Evolutionary conservation across 75 land plant genomes (phyloP).

Genomic region (Larix kaempferi): DNA sequence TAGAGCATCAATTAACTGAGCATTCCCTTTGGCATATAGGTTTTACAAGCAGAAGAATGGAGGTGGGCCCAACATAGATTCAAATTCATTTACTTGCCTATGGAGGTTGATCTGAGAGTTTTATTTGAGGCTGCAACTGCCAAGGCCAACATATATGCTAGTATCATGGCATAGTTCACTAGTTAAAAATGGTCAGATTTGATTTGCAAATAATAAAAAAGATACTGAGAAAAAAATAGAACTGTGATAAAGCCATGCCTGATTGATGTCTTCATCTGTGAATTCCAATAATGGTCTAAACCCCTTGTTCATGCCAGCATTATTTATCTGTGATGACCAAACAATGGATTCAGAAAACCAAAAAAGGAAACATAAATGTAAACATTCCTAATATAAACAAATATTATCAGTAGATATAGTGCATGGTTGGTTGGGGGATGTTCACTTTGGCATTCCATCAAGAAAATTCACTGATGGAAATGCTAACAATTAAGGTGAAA

Average conservation of each 20-base stretch:
- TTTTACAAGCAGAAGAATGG: too few relatives aligned
- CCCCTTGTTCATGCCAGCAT: constrained; percentile 96
- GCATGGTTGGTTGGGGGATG: neutral
- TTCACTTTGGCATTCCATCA: neutral
- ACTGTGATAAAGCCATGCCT: constrained; percentile 38
- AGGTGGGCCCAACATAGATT: neutral
- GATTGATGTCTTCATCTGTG: constrained; percentile 84
- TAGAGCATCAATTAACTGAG: too few relatives aligned
- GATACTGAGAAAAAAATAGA: constrained; percentile 1
- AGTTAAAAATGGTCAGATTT: too few relatives aligned
- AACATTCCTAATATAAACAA: neutral
- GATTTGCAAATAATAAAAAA: neutral
- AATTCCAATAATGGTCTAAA: constrained; percentile 89
- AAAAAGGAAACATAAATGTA: neutral
- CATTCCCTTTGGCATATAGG: too few relatives aligned
- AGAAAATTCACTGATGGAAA: neutral
- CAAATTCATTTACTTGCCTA: neutral
- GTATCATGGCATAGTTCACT: neutral
- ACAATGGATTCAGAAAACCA: neutral
- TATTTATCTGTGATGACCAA: constrained; percentile 72
- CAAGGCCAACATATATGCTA: neutral
- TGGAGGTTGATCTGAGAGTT: neutral
- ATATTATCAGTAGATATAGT: neutral
- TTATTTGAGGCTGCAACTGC: neutral
- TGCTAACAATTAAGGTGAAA: neutral